Evolutionary conservation across 371 early-diverging fungal genomes (phyloP).

Genomic region (Umbelopsis sp.): DNA sequence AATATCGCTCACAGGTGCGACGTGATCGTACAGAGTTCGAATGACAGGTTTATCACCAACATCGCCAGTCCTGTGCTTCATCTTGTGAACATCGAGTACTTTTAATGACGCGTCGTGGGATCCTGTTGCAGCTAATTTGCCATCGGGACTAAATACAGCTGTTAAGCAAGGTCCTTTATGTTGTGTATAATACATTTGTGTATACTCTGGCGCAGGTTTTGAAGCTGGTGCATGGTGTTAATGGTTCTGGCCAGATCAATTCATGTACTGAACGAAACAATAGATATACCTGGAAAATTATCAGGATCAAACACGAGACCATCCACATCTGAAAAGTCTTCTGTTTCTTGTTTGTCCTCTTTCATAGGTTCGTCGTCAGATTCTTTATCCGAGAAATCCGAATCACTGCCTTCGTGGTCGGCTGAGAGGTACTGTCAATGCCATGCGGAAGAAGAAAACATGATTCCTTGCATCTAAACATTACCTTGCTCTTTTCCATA

Average conservation of each 20-base stretch:
- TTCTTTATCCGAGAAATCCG: slow-evolving; percentile 34
- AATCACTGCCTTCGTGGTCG: slow-evolving; percentile 47
- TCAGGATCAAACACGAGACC: slow-evolving; percentile 36
- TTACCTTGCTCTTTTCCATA: slow-evolving; percentile 55
- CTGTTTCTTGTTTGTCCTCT: slow-evolving; percentile 22
- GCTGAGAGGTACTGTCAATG: slow-evolving; percentile 21
- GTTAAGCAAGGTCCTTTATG: slow-evolving; percentile 58
- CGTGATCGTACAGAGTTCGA: slow-evolving; percentile 88
- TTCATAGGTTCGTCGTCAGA: slow-evolving; percentile 30
- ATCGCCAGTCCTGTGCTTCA: slow-evolving; percentile 66
- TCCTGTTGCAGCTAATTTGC: slow-evolving; percentile 88
- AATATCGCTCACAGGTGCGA: slow-evolving; percentile 79
- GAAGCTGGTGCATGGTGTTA: slow-evolving; percentile 26
- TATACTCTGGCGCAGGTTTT: slow-evolving; percentile 48
- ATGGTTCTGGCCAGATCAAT: too few species aligned
- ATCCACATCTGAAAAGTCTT: slow-evolving; percentile 35
- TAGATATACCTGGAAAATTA: slow-evolving; percentile 28
- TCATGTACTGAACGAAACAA: background rate
- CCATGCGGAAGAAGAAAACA: background rate
- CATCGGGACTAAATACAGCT: slow-evolving; percentile 58
- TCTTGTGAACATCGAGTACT: slow-evolving; percentile 82
- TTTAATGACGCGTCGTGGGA: slow-evolving; percentile 88
- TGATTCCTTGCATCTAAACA: background rate
- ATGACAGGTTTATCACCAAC: slow-evolving; percentile 81
- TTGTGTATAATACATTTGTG: slow-evolving; percentile 58